Evolutionary conservation across 805 yeast genomes (phyloP), one percentile per base, ranked within the genome.

Genomic region (Cyberlindnera veronae): DNA sequence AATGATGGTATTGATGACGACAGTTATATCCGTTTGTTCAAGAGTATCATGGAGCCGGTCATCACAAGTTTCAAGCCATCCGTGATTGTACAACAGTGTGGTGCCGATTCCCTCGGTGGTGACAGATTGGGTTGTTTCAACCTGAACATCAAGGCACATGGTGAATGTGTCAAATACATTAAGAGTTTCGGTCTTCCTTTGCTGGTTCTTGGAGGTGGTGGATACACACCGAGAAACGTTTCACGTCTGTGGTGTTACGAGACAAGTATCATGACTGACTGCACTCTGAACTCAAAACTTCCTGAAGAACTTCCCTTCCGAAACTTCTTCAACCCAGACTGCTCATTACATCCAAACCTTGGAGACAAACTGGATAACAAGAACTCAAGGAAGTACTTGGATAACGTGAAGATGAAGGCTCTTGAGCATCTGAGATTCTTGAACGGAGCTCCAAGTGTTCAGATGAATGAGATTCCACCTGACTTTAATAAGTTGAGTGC

Each of bases 1-100:
- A 77, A 93, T 44, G 97, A 91, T 63, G 99, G 99, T 33, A 89
- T 91, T 44, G 96, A 91, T 62, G 97, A 91, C 67, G 93, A 83
- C 36, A 79, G 88, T 36, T 91, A 91, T 60, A 71, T 77, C 41
- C 63, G 81, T 35, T 62, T 84, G 18, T 84, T 84, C 66, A 90
- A 89, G 68, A 81, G 90, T 49, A 80, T 91, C 7, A 82, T 91
- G 73, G 86, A 83, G 50, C 95, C 95, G n/a, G 75, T 91, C 39
- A 87, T 91, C 60, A 81, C 85, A 33, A 85, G 87, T 71, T 91
- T 83, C 65, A 91, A 84, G 62, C 99, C 99, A 5, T 82, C 95
- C 5, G 93, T 86, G 2, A 89, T 91, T 22, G 96, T 91, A 2
- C 84, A 89, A 57, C 99, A 91, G 66, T 89, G 97, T 68, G 99